Evolutionary conservation across 2,329 filamentous ascomycete species (phyloP).

Genomic region (Stagonosporopsis tanaceti): DNA sequence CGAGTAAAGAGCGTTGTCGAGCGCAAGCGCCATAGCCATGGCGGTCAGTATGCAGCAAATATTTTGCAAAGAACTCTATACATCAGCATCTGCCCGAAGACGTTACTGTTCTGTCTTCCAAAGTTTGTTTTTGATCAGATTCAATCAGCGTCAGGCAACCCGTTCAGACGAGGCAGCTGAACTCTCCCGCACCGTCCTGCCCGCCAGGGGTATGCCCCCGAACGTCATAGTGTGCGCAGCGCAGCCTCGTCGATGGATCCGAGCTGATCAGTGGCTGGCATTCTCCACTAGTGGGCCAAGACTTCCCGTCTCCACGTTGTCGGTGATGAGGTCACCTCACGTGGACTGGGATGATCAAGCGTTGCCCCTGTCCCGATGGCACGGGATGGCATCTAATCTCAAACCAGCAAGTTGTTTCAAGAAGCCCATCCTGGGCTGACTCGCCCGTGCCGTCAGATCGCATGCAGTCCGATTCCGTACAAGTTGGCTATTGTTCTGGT

Average conservation of each 20-base stretch:
- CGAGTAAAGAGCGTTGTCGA: background rate
- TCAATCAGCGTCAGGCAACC: background rate
- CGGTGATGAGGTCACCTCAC: conserved; percentile 36
- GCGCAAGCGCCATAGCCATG: background rate
- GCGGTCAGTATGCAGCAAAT: background rate
- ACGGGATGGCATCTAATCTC: conserved; percentile 24
- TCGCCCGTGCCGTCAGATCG: conserved; percentile 10
- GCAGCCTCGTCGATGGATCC: conserved; percentile 33
- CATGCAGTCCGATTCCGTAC: background rate
- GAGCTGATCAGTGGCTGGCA: conserved; percentile 39
- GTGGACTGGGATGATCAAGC: conserved; percentile 26
- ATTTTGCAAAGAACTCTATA: background rate
- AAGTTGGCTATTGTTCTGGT: background rate
- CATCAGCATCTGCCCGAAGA: background rate
- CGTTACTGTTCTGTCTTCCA: background rate
- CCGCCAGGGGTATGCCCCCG: conserved; percentile 22
- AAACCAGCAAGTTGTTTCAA: conserved; percentile 22
- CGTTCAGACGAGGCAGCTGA: conserved; percentile 3
- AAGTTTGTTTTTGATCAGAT: background rate
- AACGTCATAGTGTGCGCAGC: conserved; percentile 34
- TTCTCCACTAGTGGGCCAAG: conserved; percentile 23
- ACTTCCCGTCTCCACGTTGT: conserved; percentile 41
- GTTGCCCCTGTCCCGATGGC: conserved; percentile 25
- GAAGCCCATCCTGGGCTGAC: conserved; percentile 18
- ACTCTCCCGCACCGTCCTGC: conserved; percentile 2